phyloP scores from a whole-genome alignment of 345 rosid genomes.

The Citrus sp. region DNA sequence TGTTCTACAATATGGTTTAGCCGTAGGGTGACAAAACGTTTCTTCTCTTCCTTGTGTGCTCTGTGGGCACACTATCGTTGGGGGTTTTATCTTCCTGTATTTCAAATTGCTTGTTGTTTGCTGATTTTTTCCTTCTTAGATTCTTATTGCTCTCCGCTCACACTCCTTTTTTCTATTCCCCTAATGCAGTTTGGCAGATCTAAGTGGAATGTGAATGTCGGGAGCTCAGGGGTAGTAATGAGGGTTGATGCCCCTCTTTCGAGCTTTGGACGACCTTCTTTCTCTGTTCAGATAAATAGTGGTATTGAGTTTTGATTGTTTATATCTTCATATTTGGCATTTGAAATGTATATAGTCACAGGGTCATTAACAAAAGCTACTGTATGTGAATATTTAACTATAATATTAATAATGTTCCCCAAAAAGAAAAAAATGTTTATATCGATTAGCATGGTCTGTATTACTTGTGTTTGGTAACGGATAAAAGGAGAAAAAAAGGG shows the following conservation, averaged over 20 bases:
- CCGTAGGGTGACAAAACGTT: neutral
- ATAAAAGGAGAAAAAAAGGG: too few relatives aligned
- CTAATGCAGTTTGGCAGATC: constrained; percentile 77
- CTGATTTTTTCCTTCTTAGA: neutral
- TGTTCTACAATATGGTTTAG: too few relatives aligned
- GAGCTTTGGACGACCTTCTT: constrained; percentile 58
- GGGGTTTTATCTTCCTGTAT: neutral
- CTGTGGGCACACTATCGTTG: neutral
- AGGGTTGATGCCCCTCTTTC: constrained; percentile 71
- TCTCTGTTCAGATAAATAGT: constrained; percentile 73
- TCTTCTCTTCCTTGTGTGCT: neutral
- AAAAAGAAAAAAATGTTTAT: neutral
- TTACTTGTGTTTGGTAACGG: too few relatives aligned
- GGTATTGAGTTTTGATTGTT: constrained; percentile 71
- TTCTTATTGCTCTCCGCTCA: neutral
- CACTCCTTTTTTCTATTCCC: neutral
- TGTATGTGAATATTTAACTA: constrained; percentile 22
- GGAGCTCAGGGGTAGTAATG: constrained; percentile 75
- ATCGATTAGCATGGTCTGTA: too few relatives aligned
- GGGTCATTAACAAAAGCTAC: constrained; percentile 1
- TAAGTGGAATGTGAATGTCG: constrained; percentile 86
- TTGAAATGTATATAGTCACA: constrained; percentile 35
- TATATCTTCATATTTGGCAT: neutral
- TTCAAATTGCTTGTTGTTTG: neutral
- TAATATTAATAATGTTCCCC: too few relatives aligned